These are phyloP conservation scores for Fraxinus nigra DNA, from an alignment of 305 asterid genomes.

Conservation along the genomic window DNA sequence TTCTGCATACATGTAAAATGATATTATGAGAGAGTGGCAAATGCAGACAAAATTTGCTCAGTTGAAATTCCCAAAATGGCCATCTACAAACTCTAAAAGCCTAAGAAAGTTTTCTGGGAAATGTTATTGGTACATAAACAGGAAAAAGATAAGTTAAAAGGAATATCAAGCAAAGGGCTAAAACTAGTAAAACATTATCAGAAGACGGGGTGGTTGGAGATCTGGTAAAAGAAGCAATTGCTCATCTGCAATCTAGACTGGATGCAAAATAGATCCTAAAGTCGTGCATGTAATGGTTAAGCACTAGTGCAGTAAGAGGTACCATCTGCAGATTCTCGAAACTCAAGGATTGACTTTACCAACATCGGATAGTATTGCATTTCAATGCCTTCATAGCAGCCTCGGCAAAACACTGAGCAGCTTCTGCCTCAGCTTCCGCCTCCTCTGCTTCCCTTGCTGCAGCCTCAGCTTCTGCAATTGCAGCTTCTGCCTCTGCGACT, in stretches of 20 bases:
- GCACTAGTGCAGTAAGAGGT: not conserved
- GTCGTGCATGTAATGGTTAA: not conserved
- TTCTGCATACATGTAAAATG: conserved; percentile 32
- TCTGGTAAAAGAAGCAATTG: not conserved
- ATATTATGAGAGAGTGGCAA: not conserved
- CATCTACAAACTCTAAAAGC: not conserved
- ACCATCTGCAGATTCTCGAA: not conserved
- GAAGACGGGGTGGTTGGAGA: not conserved
- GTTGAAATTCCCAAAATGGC: not conserved
- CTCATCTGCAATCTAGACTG: not conserved
- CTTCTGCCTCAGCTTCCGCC: conserved; percentile 93
- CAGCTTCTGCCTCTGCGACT: conserved; percentile 94
- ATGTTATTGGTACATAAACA: not conserved
- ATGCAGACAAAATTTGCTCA: not conserved
- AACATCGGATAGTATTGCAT: conserved; percentile 55
- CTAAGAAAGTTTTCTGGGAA: not conserved
- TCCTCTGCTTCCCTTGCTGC: conserved; percentile 96
- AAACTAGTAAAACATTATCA: not conserved
- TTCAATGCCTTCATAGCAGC: conserved; percentile 62
- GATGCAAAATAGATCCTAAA: not conserved
- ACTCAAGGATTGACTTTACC: conserved; percentile 40
- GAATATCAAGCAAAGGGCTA: not conserved
- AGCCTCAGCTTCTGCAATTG: conserved; percentile 79
- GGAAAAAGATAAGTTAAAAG: not conserved
- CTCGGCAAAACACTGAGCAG: conserved; percentile 81